phyloP scores from a whole-genome alignment of 495 filamentous ascomycete genomes.

The Achaetomiella virescens region DNA sequence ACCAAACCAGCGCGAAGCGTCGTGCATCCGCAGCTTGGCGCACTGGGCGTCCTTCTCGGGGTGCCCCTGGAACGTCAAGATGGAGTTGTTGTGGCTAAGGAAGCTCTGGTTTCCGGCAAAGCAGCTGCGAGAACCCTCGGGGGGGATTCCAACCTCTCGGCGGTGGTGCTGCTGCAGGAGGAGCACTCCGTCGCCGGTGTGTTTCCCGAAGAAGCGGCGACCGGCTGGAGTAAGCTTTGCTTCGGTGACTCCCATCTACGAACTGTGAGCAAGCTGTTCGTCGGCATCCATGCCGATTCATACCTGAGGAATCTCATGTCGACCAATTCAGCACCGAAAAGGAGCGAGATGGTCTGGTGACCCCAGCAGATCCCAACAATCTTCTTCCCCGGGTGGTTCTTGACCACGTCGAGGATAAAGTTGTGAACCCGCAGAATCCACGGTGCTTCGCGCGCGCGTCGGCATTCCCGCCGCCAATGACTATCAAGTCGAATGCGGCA shows the following conservation, averaged over 20 bases:
- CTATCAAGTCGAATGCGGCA: conserved; percentile 40
- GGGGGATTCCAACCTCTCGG: conserved; percentile 32
- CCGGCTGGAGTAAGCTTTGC: conserved; percentile 34
- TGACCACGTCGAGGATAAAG: conserved; percentile 36
- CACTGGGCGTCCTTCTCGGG: conserved; percentile 43
- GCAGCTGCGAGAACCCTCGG: conserved; percentile 29
- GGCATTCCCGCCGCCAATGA: conserved; percentile 42
- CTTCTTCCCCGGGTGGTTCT: conserved; percentile 35
- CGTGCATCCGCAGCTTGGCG: conserved; percentile 34
- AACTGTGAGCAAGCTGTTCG: neutral
- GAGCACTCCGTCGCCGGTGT: neutral
- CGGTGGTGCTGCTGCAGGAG: conserved; percentile 43
- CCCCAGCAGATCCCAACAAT: conserved; percentile 45
- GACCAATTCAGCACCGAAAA: conserved; percentile 39
- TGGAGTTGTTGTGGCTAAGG: conserved; percentile 33
- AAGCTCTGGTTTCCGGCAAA: conserved; percentile 38
- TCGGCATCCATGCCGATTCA: conserved; percentile 1
- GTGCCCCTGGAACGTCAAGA: conserved; percentile 46
- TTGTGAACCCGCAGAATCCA: conserved; percentile 42
- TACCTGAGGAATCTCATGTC: conserved; percentile 38
- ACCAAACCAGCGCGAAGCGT: conserved; percentile 37
- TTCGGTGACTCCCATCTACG: conserved; percentile 38
- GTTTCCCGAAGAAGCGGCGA: conserved; percentile 29
- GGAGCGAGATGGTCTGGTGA: conserved; percentile 39
- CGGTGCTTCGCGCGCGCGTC: conserved; percentile 37